Evolutionary conservation across 441 rosid species (phyloP), one percentile per base, ranked within the genome.

Genomic region (Dalechampia spathulata): DNA sequence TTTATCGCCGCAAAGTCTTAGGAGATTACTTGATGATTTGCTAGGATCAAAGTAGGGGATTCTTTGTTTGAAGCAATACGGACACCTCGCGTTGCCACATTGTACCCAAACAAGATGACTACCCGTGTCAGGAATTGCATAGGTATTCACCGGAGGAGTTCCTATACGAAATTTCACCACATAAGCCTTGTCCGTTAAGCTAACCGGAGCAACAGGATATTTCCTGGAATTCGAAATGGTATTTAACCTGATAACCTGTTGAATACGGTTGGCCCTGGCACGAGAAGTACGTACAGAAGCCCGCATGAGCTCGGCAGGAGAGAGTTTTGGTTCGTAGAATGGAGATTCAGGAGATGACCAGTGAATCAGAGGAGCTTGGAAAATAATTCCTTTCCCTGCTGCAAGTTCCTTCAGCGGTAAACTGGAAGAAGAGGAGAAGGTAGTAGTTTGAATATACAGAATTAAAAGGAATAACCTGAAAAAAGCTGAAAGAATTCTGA

Each of bases 301-400:
- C 19, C 8, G 58, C 4, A 39, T 25, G 1, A 39, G 36, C 47
- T 54, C 36, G 0, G 1, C 47, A 4, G 9, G 36, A 7, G 19
- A 38, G n/a, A 14, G 22, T 5, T 54, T 54, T 4, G 58, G 58
- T 23, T 17, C 6, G 2, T 54, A 54, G 20, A 23, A 54, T 27
- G 58, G 47, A 6, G 58, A 54, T 40, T 54, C 36, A 22, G 58
- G 36, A 22, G 47, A 54, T 54, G 58, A 54, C 58, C 47, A 54
- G 20, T 54, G 58, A 36, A 54, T 39, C 15, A 54, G n/a, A 22
- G 58, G 47, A 22, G 58, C 46, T 54, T 22, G 10, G 22, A 54
- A 38, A 22, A 7, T 19, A 10, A 38, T 1, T 27, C 46, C 36
- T 15, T 38, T 12, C 9, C 20, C 58, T 39, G 6, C 13, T 23